Conservation (phyloP, 2,329 filamentous ascomycete genomes). For the Aspergillus japonicus region DNA sequence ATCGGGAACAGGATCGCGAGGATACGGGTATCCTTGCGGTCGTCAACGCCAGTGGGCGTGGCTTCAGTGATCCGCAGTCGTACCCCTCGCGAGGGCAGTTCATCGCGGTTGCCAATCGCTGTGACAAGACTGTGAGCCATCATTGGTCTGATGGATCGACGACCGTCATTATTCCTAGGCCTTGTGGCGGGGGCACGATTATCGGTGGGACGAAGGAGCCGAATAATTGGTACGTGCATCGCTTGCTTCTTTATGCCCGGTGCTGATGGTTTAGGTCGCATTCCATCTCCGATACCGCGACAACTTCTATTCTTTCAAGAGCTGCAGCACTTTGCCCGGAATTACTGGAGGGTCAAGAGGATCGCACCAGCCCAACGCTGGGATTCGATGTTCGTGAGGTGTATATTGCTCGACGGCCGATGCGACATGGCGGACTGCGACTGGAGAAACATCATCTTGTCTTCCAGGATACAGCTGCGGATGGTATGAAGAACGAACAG, state of each 20-base stretch:
- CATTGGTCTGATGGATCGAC: conserved; percentile 3
- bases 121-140: background rate
- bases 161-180: background rate
- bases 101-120: background rate
- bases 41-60: background rate
- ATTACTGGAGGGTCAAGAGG: background rate
- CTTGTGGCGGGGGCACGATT: background rate
- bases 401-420: background rate
- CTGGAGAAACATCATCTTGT: background rate
- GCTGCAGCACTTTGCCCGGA: background rate
- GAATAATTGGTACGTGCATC: background rate
- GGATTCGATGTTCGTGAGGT: background rate
- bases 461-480: background rate
- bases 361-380: too few relatives aligned
- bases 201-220: background rate
- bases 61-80: background rate
- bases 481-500: background rate
- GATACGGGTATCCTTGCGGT: background rate
- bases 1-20: background rate
- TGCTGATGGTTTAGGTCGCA: background rate
- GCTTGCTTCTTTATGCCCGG: rapidly evolving
- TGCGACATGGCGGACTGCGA: background rate
- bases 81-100: background rate
- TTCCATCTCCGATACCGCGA: background rate
- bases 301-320: background rate